A percentile compares a stretch with the other conserved stretches of the same genome.
phyloP scores from a whole-genome alignment of 163 green algal genomes.

The Trebouxiophyceae sp. region DNA sequence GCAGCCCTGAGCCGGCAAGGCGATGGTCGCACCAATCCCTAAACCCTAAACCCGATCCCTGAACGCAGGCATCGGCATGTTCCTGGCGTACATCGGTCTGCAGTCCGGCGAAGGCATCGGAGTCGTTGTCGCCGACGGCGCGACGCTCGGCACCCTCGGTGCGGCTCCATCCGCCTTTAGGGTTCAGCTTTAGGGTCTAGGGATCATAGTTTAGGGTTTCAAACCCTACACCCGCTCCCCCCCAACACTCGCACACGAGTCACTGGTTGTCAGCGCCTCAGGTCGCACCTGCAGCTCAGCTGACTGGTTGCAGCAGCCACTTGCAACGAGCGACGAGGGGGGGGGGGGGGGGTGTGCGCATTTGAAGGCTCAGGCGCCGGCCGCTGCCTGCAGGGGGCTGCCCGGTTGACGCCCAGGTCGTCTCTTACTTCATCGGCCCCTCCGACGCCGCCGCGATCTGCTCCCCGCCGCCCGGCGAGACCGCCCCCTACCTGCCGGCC shows the following conservation, averaged over 20 bases:
- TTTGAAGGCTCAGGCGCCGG: too few relatives aligned
- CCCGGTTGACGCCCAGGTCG: slow-evolving; percentile 9
- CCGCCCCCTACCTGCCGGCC: not conserved
- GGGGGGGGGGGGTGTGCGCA: too few relatives aligned
- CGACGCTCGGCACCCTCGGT: slow-evolving; percentile 58
- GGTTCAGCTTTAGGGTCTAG: not conserved
- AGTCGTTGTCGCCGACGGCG: slow-evolving; percentile 48
- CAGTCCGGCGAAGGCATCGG: slow-evolving; percentile 32
- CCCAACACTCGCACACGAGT: too few relatives aligned
- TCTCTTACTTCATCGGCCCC: slow-evolving; percentile 8
- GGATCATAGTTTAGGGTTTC: too few relatives aligned
- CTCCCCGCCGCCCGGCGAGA: not conserved
- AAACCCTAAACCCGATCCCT: too few relatives aligned
- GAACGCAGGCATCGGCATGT: slow-evolving; percentile 76
- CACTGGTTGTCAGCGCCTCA: not conserved
- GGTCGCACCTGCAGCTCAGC: too few relatives aligned
- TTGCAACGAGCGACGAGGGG: too few relatives aligned
- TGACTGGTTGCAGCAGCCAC: too few relatives aligned
- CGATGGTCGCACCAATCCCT: too few relatives aligned
- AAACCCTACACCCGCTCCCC: too few relatives aligned
- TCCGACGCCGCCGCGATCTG: slow-evolving; percentile 7
- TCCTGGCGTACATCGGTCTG: slow-evolving; percentile 77
- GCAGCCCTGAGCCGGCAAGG: too few relatives aligned
- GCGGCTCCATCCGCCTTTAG: not conserved
- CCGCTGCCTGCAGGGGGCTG: slow-evolving; percentile 13